phyloP scores from a whole-genome alignment of 495 filamentous ascomycete species.

The Penicillium coprophilum region DNA sequence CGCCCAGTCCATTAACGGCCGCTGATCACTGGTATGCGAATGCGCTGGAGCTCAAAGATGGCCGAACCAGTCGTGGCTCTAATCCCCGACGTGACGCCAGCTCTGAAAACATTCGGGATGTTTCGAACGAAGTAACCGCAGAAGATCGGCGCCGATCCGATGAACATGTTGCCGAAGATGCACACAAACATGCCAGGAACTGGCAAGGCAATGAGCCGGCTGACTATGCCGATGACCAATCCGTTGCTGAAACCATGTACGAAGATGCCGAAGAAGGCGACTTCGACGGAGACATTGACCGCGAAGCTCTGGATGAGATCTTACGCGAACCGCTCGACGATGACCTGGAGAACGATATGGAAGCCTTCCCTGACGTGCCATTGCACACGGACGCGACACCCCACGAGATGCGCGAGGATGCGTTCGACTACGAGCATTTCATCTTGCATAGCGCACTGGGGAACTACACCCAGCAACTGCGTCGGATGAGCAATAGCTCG shows the following conservation, averaged over 20 bases:
- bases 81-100: conserved; percentile 20
- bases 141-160: conserved; percentile 5
- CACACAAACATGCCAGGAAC: conserved; percentile 14
- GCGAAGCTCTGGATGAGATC: conserved; percentile 47
- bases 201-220: conserved; percentile 13
- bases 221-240: conserved; percentile 36
- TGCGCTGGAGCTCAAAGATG: conserved; percentile 42
- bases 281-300: conserved; percentile 53
- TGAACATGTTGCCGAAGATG: conserved; percentile 3
- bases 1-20: conserved; percentile 80
- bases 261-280: conserved; percentile 57
- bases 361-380: conserved; percentile 6
- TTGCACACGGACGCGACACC: conserved; percentile 39
- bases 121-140: not conserved
- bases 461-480: conserved; percentile 55
- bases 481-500: conserved; percentile 59
- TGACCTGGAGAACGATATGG: conserved; percentile 28
- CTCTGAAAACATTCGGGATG: conserved; percentile 20
- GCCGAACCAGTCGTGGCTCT: conserved; percentile 27
- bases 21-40: conserved; percentile 74
- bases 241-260: conserved; percentile 53
- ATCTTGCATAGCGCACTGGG: conserved; percentile 89
- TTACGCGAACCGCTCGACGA: conserved; percentile 45
- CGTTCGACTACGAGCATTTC: conserved; percentile 96
- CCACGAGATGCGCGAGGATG: conserved; percentile 94